Conservation (phyloP, 2,329 filamentous ascomycete species). For the Bimuria novae-zelandiae region DNA sequence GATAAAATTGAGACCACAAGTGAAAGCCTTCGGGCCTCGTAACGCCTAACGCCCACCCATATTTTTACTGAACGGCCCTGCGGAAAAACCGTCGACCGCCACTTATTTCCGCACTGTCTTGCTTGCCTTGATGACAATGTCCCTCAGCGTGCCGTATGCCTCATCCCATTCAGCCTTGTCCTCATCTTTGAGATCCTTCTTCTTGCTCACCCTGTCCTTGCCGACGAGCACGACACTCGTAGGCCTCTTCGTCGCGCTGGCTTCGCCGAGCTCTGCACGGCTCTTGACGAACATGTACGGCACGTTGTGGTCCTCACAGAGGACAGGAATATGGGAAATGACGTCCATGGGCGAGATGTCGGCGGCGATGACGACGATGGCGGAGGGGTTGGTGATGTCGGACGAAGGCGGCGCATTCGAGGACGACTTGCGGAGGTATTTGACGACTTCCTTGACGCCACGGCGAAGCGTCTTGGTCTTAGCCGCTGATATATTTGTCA, state of each 20-base stretch:
- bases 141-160: constrained; percentile 61
- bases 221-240: constrained; percentile 92
- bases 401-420: constrained; percentile 67
- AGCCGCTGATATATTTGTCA: constrained; percentile 65
- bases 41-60: constrained; percentile 9
- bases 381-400: constrained; percentile 60
- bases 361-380: constrained; percentile 87
- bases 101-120: constrained; percentile 59
- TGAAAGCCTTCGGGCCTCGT: not conserved
- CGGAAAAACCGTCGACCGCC: not conserved
- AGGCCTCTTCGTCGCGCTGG: constrained; percentile 92
- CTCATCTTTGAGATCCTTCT: constrained; percentile 53
- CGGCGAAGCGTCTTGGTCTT: constrained; percentile 96
- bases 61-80: not conserved
- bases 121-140: constrained; percentile 63
- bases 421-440: constrained; percentile 90
- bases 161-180: constrained; percentile 56
- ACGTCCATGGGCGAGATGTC: constrained; percentile 99
- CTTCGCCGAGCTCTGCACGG: constrained; percentile 89
- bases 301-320: constrained; percentile 97
- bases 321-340: constrained; percentile 95
- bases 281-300: constrained; percentile 95
- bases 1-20: not conserved
- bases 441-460: constrained; percentile 98
- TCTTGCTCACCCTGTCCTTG: constrained; percentile 57